phyloP scores from a whole-genome alignment of 495 filamentous ascomycete genomes.

The Podospora conica region DNA sequence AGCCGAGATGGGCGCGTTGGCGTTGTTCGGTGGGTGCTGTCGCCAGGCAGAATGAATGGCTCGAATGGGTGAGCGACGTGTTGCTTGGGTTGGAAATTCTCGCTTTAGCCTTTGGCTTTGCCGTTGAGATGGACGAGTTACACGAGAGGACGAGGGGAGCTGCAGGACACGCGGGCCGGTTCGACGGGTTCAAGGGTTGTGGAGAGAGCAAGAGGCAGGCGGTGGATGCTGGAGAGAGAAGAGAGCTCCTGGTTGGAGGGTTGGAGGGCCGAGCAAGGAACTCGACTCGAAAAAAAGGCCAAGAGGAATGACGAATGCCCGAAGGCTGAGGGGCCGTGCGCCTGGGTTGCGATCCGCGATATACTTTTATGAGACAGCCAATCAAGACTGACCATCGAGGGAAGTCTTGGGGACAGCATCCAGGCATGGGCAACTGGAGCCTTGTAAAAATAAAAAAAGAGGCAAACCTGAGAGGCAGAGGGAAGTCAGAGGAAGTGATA shows the following conservation, averaged over 20 bases:
- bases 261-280: too few relatives aligned
- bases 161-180: not conserved
- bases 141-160: constrained; percentile 6
- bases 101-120: not conserved
- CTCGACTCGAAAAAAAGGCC: not conserved
- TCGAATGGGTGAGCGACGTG: too few relatives aligned
- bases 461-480: too few relatives aligned
- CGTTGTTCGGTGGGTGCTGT: not conserved
- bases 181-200: not conserved
- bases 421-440: too few relatives aligned
- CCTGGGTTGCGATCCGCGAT: too few relatives aligned
- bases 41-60: not conserved
- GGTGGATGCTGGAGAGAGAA: not conserved
- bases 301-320: not conserved
- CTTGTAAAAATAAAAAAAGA: too few relatives aligned
- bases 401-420: not conserved
- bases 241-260: not conserved
- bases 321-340: not conserved
- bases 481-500: not conserved
- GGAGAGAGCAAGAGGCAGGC: not conserved
- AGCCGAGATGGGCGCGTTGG: not conserved
- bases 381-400: not conserved
- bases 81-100: not conserved
- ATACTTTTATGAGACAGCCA: too few relatives aligned
- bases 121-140: constrained; percentile 7